Conservation (phyloP, 768 basidiomycete species). For the Amanita molliuscula region DNA sequence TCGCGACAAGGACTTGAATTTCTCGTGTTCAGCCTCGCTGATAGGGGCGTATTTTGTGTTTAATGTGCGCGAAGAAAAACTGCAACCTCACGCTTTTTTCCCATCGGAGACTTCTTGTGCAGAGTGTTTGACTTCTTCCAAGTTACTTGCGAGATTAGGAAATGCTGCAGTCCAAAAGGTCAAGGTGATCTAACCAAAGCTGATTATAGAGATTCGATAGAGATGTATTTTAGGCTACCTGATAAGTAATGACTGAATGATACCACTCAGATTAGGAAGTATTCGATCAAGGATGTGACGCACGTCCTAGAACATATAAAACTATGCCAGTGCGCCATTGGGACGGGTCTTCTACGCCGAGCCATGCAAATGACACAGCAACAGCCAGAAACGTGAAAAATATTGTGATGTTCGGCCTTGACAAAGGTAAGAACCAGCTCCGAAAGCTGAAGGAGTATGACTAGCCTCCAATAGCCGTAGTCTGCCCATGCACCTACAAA, state of each 20-base stretch:
- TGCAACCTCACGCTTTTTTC: constrained; percentile 32
- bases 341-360: constrained; percentile 56
- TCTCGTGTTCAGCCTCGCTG: constrained; percentile 40
- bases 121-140: constrained; percentile 58
- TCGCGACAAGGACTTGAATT: constrained; percentile 51
- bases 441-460: neutral
- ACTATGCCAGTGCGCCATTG: constrained; percentile 53
- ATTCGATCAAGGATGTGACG: constrained; percentile 14
- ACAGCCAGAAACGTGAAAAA: constrained; percentile 60
- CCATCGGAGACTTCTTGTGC: constrained; percentile 26
- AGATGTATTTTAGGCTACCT: constrained; percentile 24
- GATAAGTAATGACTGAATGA: constrained; percentile 56
- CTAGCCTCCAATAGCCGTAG: constrained; percentile 65
- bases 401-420: constrained; percentile 67
- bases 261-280: constrained; percentile 1
- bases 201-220: constrained; percentile 1
- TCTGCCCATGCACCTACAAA: constrained; percentile 72
- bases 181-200: constrained; percentile 38
- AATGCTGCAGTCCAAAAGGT: constrained; percentile 85
- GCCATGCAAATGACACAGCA: constrained; percentile 67
- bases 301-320: constrained; percentile 56
- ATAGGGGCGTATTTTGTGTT: neutral
- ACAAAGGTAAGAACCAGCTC: constrained; percentile 3
- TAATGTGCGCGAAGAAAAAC: neutral
- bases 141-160: constrained; percentile 60